Base-by-base conservation (phyloP, 2,329 filamentous ascomycete genomes). In the Pleomassaria siparia region DNA sequence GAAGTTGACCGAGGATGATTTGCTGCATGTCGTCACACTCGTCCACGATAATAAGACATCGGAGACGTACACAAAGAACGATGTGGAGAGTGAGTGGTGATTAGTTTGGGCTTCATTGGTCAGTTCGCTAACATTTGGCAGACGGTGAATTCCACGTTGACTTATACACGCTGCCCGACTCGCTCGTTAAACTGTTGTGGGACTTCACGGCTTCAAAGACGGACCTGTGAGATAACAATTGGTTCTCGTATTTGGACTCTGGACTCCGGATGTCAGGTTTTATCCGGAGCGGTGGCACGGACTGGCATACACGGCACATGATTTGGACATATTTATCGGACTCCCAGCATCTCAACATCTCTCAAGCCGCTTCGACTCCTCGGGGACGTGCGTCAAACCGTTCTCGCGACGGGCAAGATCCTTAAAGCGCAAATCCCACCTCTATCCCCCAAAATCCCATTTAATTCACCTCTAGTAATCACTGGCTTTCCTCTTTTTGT, bases 121-220 rank as follows among this genome's bases (percentile, higher is more conserved):
- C 2, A 15, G 10, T 15, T 37, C 20, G 46, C 58, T 69, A 49
- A 66, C 62, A 72, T 46, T 36, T 16, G 13, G 33, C 35, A 89
- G 91, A 91, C 66, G 94, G 94, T 65, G 94, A 99, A 75, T 99
- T 99, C 76, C 94, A 96, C 51, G 92, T 99, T 60, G 94, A 99
- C 67, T 81, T 99, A 49, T 97, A 96, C 76, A 97, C 94, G n/a
- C 84, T 99, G 55, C 91, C 94, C 1, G 94, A 97, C 57, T 75
- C 77, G 22, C 80, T 97, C 29, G 87, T 94, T 68, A 95, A 94
- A 73, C 91, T 90, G 84, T 85, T 99, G 50, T 97, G 92, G 92
- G 92, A 96, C 52, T 95, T 94, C 68, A 83, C 83, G 33, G 55
- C 66, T 13, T 53, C 53, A 13, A 69, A 66, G 57, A 60, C 56